Evolutionary conservation across 345 rosid genomes (phyloP).

Genomic region (Melaleuca quinquenervia): DNA sequence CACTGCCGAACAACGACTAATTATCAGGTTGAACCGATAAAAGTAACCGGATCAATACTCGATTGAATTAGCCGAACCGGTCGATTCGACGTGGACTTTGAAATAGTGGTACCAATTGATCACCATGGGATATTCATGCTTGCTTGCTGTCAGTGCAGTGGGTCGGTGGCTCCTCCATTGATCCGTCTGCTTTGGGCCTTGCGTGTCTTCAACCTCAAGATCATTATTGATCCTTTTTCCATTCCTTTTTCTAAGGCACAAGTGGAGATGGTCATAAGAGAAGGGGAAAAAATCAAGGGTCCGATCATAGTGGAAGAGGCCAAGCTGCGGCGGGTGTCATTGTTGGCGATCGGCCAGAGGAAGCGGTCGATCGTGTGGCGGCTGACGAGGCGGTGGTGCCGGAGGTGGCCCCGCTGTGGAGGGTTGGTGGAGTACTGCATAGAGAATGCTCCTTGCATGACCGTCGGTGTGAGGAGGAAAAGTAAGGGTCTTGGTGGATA

Average conservation of each 20-base stretch:
- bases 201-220: background rate
- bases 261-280: constrained; percentile 40
- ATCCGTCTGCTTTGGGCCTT: background rate
- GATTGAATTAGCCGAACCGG: background rate
- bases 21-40: background rate
- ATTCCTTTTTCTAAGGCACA: constrained; percentile 20
- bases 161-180: background rate
- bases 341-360: constrained; percentile 70
- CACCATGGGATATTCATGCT: background rate
- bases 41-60: background rate
- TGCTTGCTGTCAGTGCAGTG: background rate
- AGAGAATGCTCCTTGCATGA: constrained; percentile 74
- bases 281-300: constrained; percentile 50
- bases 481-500: constrained; percentile 71
- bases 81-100: background rate
- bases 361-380: constrained; percentile 47
- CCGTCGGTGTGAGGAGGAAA: constrained; percentile 76
- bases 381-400: constrained; percentile 41
- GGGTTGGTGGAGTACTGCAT: constrained; percentile 61
- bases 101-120: background rate
- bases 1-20: background rate
- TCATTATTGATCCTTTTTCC: background rate
- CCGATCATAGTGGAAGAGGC: constrained; percentile 67
- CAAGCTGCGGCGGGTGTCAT: constrained; percentile 42
- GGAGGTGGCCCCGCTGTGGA: constrained; percentile 16